These are phyloP conservation scores for Arthroderma sp. DNA, from an alignment of 2,329 filamentous ascomycete genomes.

Conservation along the genomic window DNA sequence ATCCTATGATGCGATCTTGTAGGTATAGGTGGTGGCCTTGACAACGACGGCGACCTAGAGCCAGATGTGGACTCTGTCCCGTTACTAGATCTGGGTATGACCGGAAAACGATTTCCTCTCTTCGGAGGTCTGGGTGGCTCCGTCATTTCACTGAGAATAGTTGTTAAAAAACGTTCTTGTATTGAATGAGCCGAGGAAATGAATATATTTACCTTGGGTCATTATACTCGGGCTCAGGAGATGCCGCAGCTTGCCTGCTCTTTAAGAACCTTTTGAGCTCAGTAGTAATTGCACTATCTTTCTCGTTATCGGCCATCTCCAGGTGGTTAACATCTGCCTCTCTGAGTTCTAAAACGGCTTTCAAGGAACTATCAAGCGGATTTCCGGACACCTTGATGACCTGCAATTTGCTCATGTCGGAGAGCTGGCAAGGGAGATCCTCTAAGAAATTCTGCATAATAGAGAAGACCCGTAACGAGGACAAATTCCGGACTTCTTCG, in stretches of 20 bases:
- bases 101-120: conserved; percentile 47
- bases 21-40: conserved; percentile 64
- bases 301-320: conserved; percentile 46
- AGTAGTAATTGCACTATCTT: conserved; percentile 47
- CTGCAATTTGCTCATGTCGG: conserved; percentile 79
- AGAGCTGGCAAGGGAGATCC: conserved; percentile 68
- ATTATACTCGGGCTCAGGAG: conserved; percentile 34
- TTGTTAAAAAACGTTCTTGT: background rate
- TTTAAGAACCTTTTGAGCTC: conserved; percentile 49
- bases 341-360: conserved; percentile 53
- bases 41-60: conserved; percentile 54
- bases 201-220: background rate
- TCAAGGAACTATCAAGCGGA: conserved; percentile 67
- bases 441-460: conserved; percentile 78
- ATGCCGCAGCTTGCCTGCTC: conserved; percentile 32
- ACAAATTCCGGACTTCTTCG: conserved; percentile 64
- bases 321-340: conserved; percentile 51
- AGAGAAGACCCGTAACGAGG: conserved; percentile 78
- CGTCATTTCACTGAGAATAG: conserved; percentile 50
- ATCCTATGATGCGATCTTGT: conserved; percentile 66
- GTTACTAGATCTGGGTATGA: conserved; percentile 43
- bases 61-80: conserved; percentile 54
- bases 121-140: conserved; percentile 65
- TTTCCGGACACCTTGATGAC: conserved; percentile 86
- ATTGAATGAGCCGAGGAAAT: background rate